Base-by-base conservation (phyloP, 805 yeast genomes). In the Saccharomycopsis olivae region DNA sequence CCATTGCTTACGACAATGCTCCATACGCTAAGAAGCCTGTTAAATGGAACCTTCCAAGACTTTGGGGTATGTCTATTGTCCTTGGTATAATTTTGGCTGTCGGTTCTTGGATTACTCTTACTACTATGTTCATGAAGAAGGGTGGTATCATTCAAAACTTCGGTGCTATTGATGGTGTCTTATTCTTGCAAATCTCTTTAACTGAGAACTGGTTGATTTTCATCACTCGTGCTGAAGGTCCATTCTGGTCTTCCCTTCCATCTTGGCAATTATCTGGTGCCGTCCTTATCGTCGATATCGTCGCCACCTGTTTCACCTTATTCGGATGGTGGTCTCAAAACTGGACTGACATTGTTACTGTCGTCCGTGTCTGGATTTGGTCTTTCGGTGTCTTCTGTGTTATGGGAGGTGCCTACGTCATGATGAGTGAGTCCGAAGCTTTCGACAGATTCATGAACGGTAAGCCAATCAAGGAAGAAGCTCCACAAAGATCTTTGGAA, bases 321-420 rank as follows among this genome's bases (percentile, higher is more conserved):
- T 87, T 85, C 78, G 96, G 96, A 56, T 87, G 95, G 95, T 86
- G 94, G 89, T 81, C 94, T 52, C 94, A 84, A 68, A 87, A 87
- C 78, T 85, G 92, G 87, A 87, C 89, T 63, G 94, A 89, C 68
- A 80, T 87, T 54, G 95, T 87, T 54, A 78, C 96, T 43, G 94
- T 87, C 61, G 88, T 80, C 63, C 81, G 95, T 74, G 76, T 82
- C 66, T 87, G 92, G 92, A 68, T 87, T 61, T 86, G 84, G 85
- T 86, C 96, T 49, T 81, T 87, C 71, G 96, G 96, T 75, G 80
- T 83, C 67, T 87, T 87, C 89, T 87, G 95, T 74, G 75, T 79
- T 66, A 66, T 86, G 72, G 95, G 95, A 65, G 96, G 95, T 75
- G 84, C 89, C 59, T 87, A 87, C 83, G 88, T 82, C 80, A 62